phyloP scores from a whole-genome alignment of 805 yeast species.

The Lachancea waltii region DNA sequence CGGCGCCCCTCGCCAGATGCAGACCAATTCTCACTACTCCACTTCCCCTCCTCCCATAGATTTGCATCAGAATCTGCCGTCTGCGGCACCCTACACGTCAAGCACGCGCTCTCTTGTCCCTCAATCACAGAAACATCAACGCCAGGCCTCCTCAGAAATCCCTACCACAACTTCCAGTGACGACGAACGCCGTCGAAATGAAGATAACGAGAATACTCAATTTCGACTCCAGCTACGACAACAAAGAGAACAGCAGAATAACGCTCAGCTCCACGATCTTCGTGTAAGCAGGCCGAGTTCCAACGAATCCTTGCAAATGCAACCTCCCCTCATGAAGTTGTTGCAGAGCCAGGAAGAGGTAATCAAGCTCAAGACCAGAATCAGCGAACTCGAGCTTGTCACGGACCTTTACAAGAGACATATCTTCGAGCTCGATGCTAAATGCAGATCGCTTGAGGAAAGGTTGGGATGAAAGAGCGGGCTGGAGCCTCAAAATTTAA shows the following conservation, averaged over 20 bases:
- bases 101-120: background rate
- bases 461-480: background rate
- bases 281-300: background rate
- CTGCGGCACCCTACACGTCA: background rate
- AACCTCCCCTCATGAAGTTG: conserved; percentile 11
- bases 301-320: background rate
- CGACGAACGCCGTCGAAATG: background rate
- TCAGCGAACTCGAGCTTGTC: conserved; percentile 82
- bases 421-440: conserved; percentile 67
- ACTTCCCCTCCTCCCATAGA: conserved; percentile 41
- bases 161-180: background rate
- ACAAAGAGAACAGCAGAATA: too few species aligned
- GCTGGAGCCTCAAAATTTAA: background rate
- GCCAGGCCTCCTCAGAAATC: background rate
- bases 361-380: conserved; percentile 58
- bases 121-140: background rate
- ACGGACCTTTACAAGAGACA: conserved; percentile 82
- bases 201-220: background rate
- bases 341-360: conserved; percentile 31
- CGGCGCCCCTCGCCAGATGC: background rate
- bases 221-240: background rate
- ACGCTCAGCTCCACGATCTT: too few species aligned
- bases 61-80: conserved; percentile 3
- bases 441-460: conserved; percentile 24
- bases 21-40: conserved; percentile 28